A percentile compares a stretch with the other conserved stretches of the same genome.
phyloP scores from a whole-genome alignment of 805 yeast species.

The Alloascoidea africana region DNA sequence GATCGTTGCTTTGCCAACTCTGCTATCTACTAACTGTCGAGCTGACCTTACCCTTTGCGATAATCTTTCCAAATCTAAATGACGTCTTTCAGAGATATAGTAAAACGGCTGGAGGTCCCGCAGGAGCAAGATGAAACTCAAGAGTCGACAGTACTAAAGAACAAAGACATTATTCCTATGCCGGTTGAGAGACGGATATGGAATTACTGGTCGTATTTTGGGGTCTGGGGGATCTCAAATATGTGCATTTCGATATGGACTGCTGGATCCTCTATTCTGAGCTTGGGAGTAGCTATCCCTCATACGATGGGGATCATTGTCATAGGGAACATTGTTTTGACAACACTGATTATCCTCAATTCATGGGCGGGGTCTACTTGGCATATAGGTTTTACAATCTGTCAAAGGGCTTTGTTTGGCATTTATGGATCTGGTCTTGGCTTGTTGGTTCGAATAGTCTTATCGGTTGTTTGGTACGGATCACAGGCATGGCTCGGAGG shows the following conservation, averaged over 20 bases:
- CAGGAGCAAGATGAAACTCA: too few species aligned
- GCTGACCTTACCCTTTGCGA: too few species aligned
- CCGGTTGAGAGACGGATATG: constrained; percentile 30
- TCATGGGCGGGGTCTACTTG: constrained; percentile 34
- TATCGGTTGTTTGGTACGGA: constrained; percentile 31
- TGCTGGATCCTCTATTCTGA: constrained; percentile 25
- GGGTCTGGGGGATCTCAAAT: too few species aligned
- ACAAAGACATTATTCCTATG: constrained; percentile 26
- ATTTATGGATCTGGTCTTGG: constrained; percentile 28
- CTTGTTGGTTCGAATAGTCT: constrained; percentile 26
- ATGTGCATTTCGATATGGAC: constrained; percentile 27
- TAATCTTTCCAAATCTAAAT: too few species aligned
- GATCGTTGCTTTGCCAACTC: too few species aligned
- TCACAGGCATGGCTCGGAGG: constrained; percentile 33
- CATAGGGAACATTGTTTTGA: constrained; percentile 25
- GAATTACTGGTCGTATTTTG: constrained; percentile 25
- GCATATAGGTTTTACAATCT: constrained; percentile 34
- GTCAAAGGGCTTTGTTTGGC: constrained; percentile 30
- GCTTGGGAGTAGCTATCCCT: constrained; percentile 27
- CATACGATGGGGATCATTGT: constrained; percentile 28
- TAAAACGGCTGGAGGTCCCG: too few species aligned
- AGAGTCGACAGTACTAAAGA: too few species aligned
- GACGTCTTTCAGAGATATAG: too few species aligned
- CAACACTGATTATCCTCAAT: constrained; percentile 24
- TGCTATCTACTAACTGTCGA: too few species aligned